phyloP scores from a whole-genome alignment of 345 rosid species.

The Moricandia arvensis region DNA sequence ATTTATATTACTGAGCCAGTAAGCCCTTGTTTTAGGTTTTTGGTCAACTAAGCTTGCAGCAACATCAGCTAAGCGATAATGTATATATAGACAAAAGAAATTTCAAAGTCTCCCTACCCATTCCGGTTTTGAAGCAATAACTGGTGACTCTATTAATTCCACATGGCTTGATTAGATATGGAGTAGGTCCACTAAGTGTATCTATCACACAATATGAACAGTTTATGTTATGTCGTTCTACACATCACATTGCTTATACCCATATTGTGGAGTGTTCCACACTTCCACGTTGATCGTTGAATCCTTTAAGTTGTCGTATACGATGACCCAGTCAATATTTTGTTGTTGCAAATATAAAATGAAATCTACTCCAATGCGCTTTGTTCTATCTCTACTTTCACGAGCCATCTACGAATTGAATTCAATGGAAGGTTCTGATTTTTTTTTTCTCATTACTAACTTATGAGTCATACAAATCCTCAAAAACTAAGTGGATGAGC shows the following conservation, averaged over 20 bases:
- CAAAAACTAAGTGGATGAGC: no score
- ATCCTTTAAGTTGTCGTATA: not conserved
- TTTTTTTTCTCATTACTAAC: no score
- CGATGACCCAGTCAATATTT: not conserved
- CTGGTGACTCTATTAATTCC: no score
- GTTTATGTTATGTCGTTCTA: not conserved
- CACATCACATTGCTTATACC: not conserved
- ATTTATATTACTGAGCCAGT: not conserved
- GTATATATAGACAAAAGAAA: not conserved
- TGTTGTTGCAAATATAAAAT: no score
- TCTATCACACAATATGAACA: not conserved
- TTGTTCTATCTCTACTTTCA: no score
- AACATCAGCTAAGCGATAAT: not conserved
- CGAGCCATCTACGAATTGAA: no score
- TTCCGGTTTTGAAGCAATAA: no score
- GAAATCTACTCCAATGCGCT: no score
- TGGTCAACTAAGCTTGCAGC: not conserved
- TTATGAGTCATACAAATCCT: no score
- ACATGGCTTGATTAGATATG: not conserved
- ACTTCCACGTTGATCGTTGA: not conserved
- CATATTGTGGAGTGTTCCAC: not conserved
- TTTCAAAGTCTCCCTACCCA: not conserved
- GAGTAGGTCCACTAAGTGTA: not conserved
- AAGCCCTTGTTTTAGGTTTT: not conserved
- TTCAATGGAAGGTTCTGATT: no score